Evolutionary conservation across 2,329 filamentous ascomycete genomes (phyloP).

Genomic region (Pseudogymnoascus sp.): DNA sequence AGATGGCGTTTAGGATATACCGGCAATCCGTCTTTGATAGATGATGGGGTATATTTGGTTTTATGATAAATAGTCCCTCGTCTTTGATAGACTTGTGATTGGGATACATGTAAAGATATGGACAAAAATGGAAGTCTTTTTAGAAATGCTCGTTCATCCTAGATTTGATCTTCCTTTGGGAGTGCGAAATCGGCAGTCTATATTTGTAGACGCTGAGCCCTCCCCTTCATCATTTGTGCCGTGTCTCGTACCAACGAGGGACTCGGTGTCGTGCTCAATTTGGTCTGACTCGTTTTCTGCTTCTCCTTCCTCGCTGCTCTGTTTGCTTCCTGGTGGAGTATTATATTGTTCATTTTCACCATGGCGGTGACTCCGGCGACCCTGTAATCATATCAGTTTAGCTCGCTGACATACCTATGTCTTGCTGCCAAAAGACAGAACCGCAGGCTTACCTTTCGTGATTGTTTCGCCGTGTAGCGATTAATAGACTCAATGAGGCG

Average conservation of each 20-base stretch:
- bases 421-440: background rate
- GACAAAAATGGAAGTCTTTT: background rate
- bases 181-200: background rate
- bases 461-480: conserved; percentile 29
- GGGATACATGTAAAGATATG: background rate
- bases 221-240: background rate
- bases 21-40: background rate
- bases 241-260: background rate
- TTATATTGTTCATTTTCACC: background rate
- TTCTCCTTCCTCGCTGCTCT: background rate
- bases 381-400: background rate
- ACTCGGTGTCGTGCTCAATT: background rate
- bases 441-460: conserved; percentile 18
- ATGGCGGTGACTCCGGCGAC: background rate
- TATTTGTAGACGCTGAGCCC: background rate
- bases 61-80: background rate
- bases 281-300: background rate
- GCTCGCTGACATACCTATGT: background rate
- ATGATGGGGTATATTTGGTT: background rate
- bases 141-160: background rate
- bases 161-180: background rate
- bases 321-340: background rate
- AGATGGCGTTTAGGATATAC: background rate
- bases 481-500: conserved; percentile 55
- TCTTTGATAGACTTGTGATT: conserved; percentile 3